These are phyloP conservation scores for Salix suchowensis DNA, from an alignment of 345 rosid genomes.

Conservation along the genomic window DNA sequence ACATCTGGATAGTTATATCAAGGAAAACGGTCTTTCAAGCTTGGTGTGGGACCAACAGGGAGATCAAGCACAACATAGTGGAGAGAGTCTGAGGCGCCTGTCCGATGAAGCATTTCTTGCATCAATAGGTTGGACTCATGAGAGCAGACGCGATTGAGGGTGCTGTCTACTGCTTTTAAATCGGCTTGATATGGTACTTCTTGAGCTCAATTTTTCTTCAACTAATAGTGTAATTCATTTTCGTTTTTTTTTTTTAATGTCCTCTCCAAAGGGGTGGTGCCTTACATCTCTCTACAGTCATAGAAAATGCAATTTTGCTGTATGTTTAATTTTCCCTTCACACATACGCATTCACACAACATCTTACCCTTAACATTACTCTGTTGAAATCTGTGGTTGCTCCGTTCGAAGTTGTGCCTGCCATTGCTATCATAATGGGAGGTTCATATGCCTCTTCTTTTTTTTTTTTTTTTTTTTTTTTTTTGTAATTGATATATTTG, in stretches of 20 bases:
- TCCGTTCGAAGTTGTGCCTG: no score
- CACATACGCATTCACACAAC: no score
- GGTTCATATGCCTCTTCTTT: no score
- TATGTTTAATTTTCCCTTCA: background rate
- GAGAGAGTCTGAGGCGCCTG: conserved; percentile 25
- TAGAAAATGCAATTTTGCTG: conserved; percentile 2
- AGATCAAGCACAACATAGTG: conserved; percentile 16
- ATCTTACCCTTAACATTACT: no score
- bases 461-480: no score
- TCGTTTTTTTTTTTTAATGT: background rate
- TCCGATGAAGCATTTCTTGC: conserved; percentile 39
- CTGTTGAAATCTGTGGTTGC: no score
- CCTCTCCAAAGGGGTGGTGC: conserved; percentile 7
- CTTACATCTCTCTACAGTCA: background rate
- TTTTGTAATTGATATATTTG: no score
- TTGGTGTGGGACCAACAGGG: conserved; percentile 26
- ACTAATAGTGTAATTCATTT: background rate
- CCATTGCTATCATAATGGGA: no score
- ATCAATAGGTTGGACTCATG: conserved; percentile 30
- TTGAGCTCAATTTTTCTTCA: background rate
- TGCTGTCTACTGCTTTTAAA: conserved; percentile 6
- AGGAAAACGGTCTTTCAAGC: conserved; percentile 24
- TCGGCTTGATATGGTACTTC: background rate
- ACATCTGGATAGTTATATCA: conserved; percentile 18
- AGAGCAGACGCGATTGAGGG: conserved; percentile 15